A percentile compares a stretch with the other conserved stretches of the same genome.
These are phyloP conservation scores for Penicillium vulpinum DNA, from an alignment of 2,329 filamentous ascomycete species.

Conservation along the genomic window DNA sequence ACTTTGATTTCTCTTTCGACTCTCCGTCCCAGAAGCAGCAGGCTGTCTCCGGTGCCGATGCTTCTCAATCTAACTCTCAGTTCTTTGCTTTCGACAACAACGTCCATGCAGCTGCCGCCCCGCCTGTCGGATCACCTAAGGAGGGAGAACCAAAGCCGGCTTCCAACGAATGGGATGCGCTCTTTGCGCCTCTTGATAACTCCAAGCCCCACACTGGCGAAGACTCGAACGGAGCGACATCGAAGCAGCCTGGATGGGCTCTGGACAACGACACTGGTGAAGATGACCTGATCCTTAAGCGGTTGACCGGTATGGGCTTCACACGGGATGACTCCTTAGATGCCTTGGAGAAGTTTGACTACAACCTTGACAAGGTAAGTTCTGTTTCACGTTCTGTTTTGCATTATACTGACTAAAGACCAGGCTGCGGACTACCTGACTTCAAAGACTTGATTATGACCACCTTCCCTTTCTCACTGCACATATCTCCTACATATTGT, in stretches of 20 bases:
- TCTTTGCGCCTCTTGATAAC: slow-evolving; percentile 77
- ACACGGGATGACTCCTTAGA: slow-evolving; percentile 68
- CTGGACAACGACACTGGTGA: slow-evolving; percentile 73
- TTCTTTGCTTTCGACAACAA: slow-evolving; percentile 43
- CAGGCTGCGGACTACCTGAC: slow-evolving; percentile 45
- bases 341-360: slow-evolving; percentile 91
- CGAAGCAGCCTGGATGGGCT: slow-evolving; percentile 60
- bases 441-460: slow-evolving; percentile 38
- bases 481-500: slow-evolving; percentile 26
- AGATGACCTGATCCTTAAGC: slow-evolving; percentile 88
- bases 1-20: slow-evolving; percentile 52
- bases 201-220: slow-evolving; percentile 25
- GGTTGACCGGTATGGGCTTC: slow-evolving; percentile 88
- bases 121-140: slow-evolving; percentile 38
- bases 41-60: slow-evolving; percentile 22
- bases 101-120: slow-evolving; percentile 39
- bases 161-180: slow-evolving; percentile 87
- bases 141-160: slow-evolving; percentile 42
- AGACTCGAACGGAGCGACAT: slow-evolving; percentile 20
- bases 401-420: slow-evolving; percentile 4
- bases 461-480: slow-evolving; percentile 12
- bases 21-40: slow-evolving; percentile 37
- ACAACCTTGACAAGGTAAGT: slow-evolving; percentile 89
- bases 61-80: slow-evolving; percentile 30
- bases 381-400: not conserved